These are phyloP conservation scores for Trametes hirsuta DNA, from an alignment of 1,284 basidiomycete genomes.

Conservation along the genomic window DNA sequence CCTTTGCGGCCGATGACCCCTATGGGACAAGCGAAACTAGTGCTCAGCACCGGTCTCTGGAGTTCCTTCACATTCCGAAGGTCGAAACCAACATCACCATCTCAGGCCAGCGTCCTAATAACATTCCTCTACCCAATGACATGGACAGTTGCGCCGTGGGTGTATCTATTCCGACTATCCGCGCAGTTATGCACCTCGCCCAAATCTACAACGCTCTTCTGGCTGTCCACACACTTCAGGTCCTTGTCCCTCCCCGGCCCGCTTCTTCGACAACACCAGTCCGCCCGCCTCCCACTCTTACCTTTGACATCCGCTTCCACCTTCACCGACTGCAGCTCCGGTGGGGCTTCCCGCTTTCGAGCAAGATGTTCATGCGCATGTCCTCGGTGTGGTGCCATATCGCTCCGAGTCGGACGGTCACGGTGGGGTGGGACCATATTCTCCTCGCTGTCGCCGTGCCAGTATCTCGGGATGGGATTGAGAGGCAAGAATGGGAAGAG, in stretches of 20 bases:
- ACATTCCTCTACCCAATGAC: slow-evolving; percentile 16
- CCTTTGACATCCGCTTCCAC: slow-evolving; percentile 35
- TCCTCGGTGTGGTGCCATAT: slow-evolving; percentile 43
- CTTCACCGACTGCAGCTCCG: slow-evolving; percentile 46
- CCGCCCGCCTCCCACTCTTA: slow-evolving; percentile 24
- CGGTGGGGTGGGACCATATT: slow-evolving; percentile 40
- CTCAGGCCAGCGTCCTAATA: slow-evolving; percentile 35
- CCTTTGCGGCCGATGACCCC: slow-evolving; percentile 66
- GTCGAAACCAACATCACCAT: slow-evolving; percentile 43
- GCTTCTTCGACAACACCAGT: background rate
- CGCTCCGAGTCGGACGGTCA: slow-evolving; percentile 18
- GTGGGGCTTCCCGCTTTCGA: slow-evolving; percentile 47
- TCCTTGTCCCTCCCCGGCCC: slow-evolving; percentile 40
- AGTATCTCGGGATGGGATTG: slow-evolving; percentile 39
- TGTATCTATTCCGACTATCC: slow-evolving; percentile 23
- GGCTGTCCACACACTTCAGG: slow-evolving; percentile 58
- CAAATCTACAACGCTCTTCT: slow-evolving; percentile 79
- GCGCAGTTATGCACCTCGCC: slow-evolving; percentile 46
- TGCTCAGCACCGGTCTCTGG: slow-evolving; percentile 43
- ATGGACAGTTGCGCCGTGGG: slow-evolving; percentile 31
- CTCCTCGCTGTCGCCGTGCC: slow-evolving; percentile 47
- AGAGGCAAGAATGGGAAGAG: slow-evolving; percentile 75
- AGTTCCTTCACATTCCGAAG: slow-evolving; percentile 52
- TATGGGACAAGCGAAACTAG: slow-evolving; percentile 53
- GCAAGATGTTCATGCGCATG: slow-evolving; percentile 50